Evolutionary conservation across 441 rosid species (phyloP).

Genomic region (Theobroma grandiflorum): DNA sequence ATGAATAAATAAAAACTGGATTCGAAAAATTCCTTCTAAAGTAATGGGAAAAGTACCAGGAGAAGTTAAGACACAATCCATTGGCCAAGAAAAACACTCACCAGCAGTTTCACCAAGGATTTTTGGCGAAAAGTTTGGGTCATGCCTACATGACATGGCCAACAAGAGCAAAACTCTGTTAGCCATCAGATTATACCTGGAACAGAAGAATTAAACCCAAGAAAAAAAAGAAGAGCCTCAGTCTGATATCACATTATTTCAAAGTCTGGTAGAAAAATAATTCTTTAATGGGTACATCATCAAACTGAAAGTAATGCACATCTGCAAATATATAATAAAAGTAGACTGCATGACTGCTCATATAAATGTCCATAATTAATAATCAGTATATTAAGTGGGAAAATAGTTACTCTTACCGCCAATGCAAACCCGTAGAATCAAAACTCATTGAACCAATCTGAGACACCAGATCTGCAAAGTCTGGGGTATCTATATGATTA

Average conservation of each 20-base stretch:
- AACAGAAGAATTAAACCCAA: slow-evolving; percentile 27
- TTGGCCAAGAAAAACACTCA: slow-evolving; percentile 48
- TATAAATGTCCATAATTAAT: not conserved
- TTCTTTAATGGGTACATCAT: not conserved
- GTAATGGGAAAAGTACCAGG: slow-evolving; percentile 25
- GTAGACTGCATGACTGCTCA: slow-evolving; percentile 11
- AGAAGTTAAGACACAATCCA: slow-evolving; percentile 26
- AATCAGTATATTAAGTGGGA: slow-evolving; percentile 24
- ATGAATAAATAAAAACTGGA: slow-evolving; percentile 24
- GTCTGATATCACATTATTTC: slow-evolving; percentile 17
- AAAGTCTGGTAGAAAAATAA: slow-evolving; percentile 26
- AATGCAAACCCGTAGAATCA: slow-evolving; percentile 91
- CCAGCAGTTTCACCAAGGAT: slow-evolving; percentile 93
- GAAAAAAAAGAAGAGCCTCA: slow-evolving; percentile 1
- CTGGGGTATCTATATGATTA: slow-evolving; percentile 67
- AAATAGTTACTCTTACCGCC: slow-evolving; percentile 71
- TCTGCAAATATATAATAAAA: slow-evolving; percentile 20
- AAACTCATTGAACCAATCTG: slow-evolving; percentile 91
- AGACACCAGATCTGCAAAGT: slow-evolving; percentile 85
- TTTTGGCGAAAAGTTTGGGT: slow-evolving; percentile 74
- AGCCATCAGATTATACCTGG: slow-evolving; percentile 99
- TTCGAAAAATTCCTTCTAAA: slow-evolving; percentile 15
- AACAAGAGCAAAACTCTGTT: slow-evolving; percentile 94
- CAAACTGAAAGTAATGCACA: slow-evolving; percentile 13
- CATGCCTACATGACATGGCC: slow-evolving; percentile 90